Evolutionary conservation across 2,329 filamentous ascomycete species (phyloP), one percentile per base, ranked within the genome.

Genomic region (Pseudophaeomoniella oleicola): DNA sequence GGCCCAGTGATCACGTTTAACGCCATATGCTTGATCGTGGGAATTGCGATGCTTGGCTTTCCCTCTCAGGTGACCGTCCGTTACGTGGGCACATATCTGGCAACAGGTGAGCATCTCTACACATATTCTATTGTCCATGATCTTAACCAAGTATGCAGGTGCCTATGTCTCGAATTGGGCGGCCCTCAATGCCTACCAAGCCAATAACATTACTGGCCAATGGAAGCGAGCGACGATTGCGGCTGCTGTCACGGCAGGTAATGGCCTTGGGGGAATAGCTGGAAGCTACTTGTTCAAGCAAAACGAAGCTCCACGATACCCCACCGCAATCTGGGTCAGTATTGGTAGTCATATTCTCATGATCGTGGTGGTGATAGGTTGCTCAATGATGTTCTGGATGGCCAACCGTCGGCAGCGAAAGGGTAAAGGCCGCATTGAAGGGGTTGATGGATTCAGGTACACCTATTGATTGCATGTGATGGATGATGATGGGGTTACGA

Each of bases 131-230:
- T n/a, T n/a, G n/a, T n/a, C n/a, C n/a, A n/a, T n/a, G n/a, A n/a
- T n/a, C n/a, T n/a, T n/a, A n/a, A n/a, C n/a, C n/a, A n/a, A n/a
- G n/a, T n/a, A n/a, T n/a, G 9, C 22, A 27, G 22, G 22, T 0
- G 75, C 76, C 1, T 81, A 80, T 43, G 66, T 81, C 3, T 72
- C 69, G 3, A 81, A 81, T 43, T 81, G 76, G 75, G 75, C 77
- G 0, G 76, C 74, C 0, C 57, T 81, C 42, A 75, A 71, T 36
- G 67, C 72, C 0, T 78, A 75, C 44, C 68, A 74, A 48, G 67
- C 70, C 12, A 78, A 76, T 50, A 80, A 76, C 43, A 64, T 78
- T 30, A 62, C 67, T 1, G 71, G 72, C 0, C 74, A 78, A 46
- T 79, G 74, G 74, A 78, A 78, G 52, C 61, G 74, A 18, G 72